phyloP scores from a whole-genome alignment of 768 basidiomycete genomes.

The Lactifluus piperatus region DNA sequence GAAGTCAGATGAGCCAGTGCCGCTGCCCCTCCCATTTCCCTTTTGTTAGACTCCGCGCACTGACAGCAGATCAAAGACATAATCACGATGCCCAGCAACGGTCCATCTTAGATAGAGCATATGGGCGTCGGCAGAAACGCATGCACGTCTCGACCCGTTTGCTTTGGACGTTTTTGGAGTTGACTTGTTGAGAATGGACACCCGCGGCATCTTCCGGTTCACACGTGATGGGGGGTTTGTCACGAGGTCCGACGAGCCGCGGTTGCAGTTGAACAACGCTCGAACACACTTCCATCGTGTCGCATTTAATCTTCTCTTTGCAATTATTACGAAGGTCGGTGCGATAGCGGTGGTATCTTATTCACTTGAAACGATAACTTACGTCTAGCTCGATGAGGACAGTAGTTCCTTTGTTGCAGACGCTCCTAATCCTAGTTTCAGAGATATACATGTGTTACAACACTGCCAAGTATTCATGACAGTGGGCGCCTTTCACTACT shows the following conservation, averaged over 20 bases:
- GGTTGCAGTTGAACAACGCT: too few species aligned
- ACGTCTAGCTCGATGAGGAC: too few species aligned
- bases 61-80: too few species aligned
- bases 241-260: too few species aligned
- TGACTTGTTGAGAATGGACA: background rate
- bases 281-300: too few species aligned
- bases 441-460: background rate
- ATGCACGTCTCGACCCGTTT: too few species aligned
- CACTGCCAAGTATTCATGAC: background rate
- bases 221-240: too few species aligned
- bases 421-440: background rate
- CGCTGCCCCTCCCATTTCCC: background rate
- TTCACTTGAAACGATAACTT: too few species aligned
- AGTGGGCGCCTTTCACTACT: too few species aligned
- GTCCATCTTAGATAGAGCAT: background rate
- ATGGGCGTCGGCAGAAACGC: background rate
- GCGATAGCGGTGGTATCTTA: too few species aligned
- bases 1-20: background rate
- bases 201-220: too few species aligned
- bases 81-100: background rate
- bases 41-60: background rate
- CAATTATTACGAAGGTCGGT: background rate
- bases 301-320: too few species aligned
- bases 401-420: background rate
- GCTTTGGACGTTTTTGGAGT: background rate